Conservation (phyloP, 176 grass and related monocot genomes). For the Thalia dealbata region DNA sequence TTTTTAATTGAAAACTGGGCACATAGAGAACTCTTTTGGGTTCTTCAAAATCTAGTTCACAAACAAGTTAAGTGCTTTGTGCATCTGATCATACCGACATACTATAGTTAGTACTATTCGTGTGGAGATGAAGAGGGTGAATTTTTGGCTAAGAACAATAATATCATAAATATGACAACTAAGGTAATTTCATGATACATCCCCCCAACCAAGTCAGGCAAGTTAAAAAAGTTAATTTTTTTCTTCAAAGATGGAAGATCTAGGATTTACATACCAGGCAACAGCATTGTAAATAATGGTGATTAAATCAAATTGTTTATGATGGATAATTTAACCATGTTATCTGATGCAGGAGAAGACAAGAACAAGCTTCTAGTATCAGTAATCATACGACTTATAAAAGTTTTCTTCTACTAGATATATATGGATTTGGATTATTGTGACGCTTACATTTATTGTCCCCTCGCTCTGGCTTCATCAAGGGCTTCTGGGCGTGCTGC, state of each 20-base stretch:
- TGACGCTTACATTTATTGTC: constrained; percentile 40
- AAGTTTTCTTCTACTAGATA: no score
- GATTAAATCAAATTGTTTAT: no score
- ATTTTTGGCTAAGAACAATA: background rate
- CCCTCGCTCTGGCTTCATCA: constrained; percentile 72
- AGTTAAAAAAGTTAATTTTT: no score
- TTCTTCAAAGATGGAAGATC: background rate
- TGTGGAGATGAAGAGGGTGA: background rate
- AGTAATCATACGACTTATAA: no score
- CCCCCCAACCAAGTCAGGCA: background rate
- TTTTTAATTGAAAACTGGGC: no score
- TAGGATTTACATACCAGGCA: no score
- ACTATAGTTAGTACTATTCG: background rate
- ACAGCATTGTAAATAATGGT: no score
- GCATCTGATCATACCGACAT: constrained; percentile 67
- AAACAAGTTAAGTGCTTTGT: constrained; percentile 32
- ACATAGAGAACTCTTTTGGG: no score
- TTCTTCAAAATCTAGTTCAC: background rate
- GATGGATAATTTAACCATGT: no score
- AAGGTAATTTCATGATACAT: background rate
- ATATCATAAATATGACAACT: background rate
- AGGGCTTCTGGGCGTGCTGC: constrained; percentile 61
- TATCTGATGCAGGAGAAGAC: no score
- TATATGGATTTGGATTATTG: no score
- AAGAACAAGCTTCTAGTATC: no score